Conservation (phyloP, 108 stramenopile genomes). For the Halocafeteria seosinensis region DNA sequence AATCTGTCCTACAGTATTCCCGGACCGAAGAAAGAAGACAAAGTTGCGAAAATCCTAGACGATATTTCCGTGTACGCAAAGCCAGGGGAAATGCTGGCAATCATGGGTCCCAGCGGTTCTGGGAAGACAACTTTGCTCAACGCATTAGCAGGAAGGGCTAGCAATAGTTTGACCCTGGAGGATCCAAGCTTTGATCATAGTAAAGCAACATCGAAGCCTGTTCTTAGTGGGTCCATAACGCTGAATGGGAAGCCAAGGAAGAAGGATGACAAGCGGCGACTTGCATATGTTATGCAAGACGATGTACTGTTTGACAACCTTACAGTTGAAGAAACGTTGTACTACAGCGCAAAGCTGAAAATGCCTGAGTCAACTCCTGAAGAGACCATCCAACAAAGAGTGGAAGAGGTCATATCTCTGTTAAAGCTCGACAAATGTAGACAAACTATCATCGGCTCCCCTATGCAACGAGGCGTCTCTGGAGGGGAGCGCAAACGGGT, state of each 20-base stretch:
- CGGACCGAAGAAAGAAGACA: too few species aligned
- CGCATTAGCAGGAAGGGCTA: too few species aligned
- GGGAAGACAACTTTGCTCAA: neutral
- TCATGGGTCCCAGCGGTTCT: neutral
- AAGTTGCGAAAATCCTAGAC: too few species aligned
- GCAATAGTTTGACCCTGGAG: too few species aligned
- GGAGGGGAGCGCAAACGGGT: neutral
- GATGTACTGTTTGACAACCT: neutral
- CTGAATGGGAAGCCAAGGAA: neutral
- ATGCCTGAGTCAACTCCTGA: neutral
- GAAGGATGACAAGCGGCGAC: neutral
- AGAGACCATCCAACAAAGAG: neutral
- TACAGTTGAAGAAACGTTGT: neutral
- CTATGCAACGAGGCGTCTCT: neutral
- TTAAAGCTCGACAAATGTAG: neutral
- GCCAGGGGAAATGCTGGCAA: neutral
- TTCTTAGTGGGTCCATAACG: too few species aligned
- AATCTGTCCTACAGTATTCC: too few species aligned
- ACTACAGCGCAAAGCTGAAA: neutral
- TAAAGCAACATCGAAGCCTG: too few species aligned
- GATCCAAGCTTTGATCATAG: too few species aligned
- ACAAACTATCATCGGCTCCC: neutral
- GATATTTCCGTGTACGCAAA: neutral
- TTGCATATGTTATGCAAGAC: neutral
- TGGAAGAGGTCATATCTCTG: neutral